These are phyloP conservation scores for Termitomyces sp. DNA, from an alignment of 768 basidiomycete species.

Conservation along the genomic window DNA sequence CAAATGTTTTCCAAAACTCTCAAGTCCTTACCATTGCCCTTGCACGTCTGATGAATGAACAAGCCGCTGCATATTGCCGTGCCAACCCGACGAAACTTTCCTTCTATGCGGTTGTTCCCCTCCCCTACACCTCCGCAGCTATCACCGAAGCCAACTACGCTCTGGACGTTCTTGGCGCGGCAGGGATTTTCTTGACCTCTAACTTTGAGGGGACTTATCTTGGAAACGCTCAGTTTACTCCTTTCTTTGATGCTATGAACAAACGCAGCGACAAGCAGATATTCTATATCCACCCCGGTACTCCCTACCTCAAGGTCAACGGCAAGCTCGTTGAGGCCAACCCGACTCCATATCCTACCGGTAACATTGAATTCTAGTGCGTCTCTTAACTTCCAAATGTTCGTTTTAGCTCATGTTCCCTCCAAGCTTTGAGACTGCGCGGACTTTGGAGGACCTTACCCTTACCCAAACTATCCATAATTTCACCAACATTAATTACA, in stretches of 20 bases:
- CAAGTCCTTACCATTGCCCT: constrained; percentile 25
- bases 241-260: constrained; percentile 29
- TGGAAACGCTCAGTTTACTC: constrained; percentile 22
- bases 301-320: constrained; percentile 23
- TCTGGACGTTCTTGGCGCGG: constrained; percentile 26
- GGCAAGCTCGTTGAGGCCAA: constrained; percentile 26
- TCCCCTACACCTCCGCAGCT: constrained; percentile 28
- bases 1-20: constrained; percentile 26
- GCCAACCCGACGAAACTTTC: constrained; percentile 22
- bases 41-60: constrained; percentile 31
- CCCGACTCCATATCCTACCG: constrained; percentile 27
- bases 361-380: constrained; percentile 31
- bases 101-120: constrained; percentile 30
- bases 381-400: background rate
- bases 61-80: constrained; percentile 27
- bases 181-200: constrained; percentile 26
- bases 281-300: constrained; percentile 26
- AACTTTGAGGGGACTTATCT: constrained; percentile 30
- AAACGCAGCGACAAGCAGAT: constrained; percentile 21
- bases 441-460: constrained; percentile 26
- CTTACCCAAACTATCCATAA: constrained; percentile 24
- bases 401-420: background rate
- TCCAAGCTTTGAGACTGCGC: constrained; percentile 25
- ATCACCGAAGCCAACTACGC: constrained; percentile 28
- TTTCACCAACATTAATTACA: constrained; percentile 29